Evolutionary conservation across 768 basidiomycete species (phyloP), one percentile per base, ranked within the genome.

Genomic region (Dentipellis sp.): DNA sequence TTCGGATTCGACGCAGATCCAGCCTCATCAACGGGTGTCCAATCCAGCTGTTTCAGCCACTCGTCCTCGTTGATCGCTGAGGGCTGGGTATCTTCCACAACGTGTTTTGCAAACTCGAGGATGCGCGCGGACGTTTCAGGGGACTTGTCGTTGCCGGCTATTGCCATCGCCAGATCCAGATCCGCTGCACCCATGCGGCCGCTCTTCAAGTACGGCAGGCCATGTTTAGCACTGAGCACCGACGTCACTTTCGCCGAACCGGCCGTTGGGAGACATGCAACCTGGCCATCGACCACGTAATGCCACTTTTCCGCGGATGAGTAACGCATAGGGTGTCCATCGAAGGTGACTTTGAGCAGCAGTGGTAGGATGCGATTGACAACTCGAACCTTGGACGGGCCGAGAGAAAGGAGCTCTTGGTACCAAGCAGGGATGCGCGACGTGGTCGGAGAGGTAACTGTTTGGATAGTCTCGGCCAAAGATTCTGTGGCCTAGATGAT

Each of bases 1-100:
- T 58, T 54, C 17, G 40, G 7, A 2, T 40, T 47, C 4, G 56
- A 37, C 55, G 58, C 52, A 4, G 39, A 10, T 6, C 34, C 10
- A 12, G 48, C 22, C 40, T 34, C 10, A 17, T 58, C 42, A 45
- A 72, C 69, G 10, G 64, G 64, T 19, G 67, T 77, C 91, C 89
- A 92, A 56, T 91, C 81, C 8, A 93, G 75, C 61, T 87, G 84
- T 22, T 66, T 64, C 5, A 84, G 67, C 80, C 81, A 90, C 62
- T 88, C 79, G 11, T 69, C 56, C 22, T 65, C 56, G 3, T 64
- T 47, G 11, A n/a, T 45, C 29, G 21, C 22, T 21, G 23, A 50
- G 16, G 9, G 8, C 10, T 53, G 47, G 36, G 65, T 53, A 9
- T 56, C 53, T 22, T 65, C 58, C 4, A 57, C 59, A 4, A 74